A percentile compares a stretch with the other conserved stretches of the same genome.
phyloP scores from a whole-genome alignment of 1,284 basidiomycete species.

The Apiotrichum sp. region DNA sequence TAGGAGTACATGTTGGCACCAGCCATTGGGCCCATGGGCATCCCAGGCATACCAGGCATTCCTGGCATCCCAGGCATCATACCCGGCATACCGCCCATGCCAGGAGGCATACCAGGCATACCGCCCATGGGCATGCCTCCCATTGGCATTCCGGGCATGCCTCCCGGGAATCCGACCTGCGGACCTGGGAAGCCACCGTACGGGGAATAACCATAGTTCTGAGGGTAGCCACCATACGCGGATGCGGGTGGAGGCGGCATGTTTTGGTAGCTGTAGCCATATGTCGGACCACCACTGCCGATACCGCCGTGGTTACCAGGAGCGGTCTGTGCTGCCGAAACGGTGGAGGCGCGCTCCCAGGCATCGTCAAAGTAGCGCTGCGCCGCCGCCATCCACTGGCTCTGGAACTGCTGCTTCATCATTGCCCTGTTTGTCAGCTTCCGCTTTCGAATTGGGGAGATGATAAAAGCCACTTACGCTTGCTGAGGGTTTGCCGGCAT shows the following conservation, averaged over 20 bases:
- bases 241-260: constrained; percentile 3
- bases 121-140: background rate
- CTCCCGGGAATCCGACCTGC: constrained; percentile 4
- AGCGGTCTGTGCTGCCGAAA: constrained; percentile 18
- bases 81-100: constrained; percentile 3
- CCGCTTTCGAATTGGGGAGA: no score
- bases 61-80: background rate
- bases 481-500: background rate
- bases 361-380: constrained; percentile 39
- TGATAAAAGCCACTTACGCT: background rate
- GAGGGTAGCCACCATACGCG: background rate
- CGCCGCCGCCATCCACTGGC: constrained; percentile 39
- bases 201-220: background rate
- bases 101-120: background rate
- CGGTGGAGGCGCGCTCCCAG: constrained; percentile 38
- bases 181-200: constrained; percentile 6
- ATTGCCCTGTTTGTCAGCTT: constrained; percentile 9
- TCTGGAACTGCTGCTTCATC: constrained; percentile 41
- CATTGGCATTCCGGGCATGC: constrained; percentile 1
- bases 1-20: constrained; percentile 33
- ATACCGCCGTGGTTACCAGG: background rate
- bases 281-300: constrained; percentile 10
- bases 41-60: background rate
- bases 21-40: constrained; percentile 7
- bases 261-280: constrained; percentile 16